Conservation (phyloP, 2,329 filamentous ascomycete genomes). For the Xylariaceae sp. region DNA sequence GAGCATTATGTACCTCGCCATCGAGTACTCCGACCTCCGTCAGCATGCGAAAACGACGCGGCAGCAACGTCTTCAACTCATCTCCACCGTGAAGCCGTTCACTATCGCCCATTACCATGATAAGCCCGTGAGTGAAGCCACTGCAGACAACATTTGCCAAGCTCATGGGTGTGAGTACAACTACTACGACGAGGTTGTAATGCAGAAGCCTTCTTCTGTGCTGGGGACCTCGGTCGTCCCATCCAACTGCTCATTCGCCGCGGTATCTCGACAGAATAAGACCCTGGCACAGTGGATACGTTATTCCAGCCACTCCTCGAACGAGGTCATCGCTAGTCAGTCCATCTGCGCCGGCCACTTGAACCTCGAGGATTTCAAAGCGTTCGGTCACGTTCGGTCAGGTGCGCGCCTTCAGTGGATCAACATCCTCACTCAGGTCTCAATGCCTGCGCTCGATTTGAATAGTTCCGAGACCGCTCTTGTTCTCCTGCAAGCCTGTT, state of each 20-base stretch:
- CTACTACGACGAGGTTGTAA: slow-evolving; percentile 1
- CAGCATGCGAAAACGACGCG: not conserved
- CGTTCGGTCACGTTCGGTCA: slow-evolving; percentile 6
- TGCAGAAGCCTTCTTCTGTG: not conserved
- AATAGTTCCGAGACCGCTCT: slow-evolving; percentile 1
- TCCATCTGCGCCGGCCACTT: not conserved
- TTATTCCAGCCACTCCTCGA: slow-evolving; percentile 2
- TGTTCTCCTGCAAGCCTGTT: slow-evolving; percentile 2
- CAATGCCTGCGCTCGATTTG: slow-evolving; percentile 2
- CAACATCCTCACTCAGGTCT: slow-evolving; percentile 3
- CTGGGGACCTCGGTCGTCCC: not conserved
- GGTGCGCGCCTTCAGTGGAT: slow-evolving; percentile 3
- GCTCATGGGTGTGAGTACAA: slow-evolving; percentile 1
- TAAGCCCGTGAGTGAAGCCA: not conserved
- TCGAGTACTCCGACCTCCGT: not conserved
- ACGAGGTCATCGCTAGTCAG: slow-evolving; percentile 2
- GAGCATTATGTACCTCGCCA: not conserved
- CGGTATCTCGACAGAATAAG: not conserved
- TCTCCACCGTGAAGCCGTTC: slow-evolving; percentile 2
- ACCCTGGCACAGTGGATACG: slow-evolving; percentile 3
- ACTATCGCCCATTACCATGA: slow-evolving; percentile 1
- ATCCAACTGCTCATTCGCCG: slow-evolving; percentile 1
- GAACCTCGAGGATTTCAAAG: slow-evolving; percentile 3
- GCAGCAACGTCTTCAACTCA: not conserved
- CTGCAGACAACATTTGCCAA: not conserved